These are phyloP conservation scores for Leishmania tarentolae DNA, from an alignment of 208 protist species.

Conservation along the genomic window DNA sequence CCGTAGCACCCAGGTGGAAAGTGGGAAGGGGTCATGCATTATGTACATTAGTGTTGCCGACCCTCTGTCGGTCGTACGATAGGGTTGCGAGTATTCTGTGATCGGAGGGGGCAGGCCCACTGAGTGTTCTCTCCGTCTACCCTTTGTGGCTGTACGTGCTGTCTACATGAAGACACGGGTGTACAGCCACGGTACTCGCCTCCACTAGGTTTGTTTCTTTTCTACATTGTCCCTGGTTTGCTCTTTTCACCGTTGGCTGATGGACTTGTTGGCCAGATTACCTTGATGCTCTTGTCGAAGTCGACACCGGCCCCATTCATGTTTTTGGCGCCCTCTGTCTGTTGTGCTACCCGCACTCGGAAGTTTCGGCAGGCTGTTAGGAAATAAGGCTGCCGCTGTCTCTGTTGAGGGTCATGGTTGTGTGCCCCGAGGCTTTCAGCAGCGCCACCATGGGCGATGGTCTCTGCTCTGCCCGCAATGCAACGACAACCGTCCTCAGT, in stretches of 20 bases:
- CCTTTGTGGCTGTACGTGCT: not conserved
- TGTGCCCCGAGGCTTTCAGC: not conserved
- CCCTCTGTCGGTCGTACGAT: not conserved
- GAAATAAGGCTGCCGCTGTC: not conserved
- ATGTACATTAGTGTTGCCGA: constrained; percentile 1
- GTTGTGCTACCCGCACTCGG: not conserved
- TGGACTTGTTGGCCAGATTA: not conserved
- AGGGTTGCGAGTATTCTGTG: not conserved
- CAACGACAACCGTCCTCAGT: not conserved
- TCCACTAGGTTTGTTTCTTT: not conserved
- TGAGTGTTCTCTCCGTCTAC: not conserved
- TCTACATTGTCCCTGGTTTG: not conserved
- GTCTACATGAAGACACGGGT: not conserved
- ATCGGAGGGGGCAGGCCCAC: not conserved
- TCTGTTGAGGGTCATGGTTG: not conserved
- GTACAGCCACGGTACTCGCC: not conserved
- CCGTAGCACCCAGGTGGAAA: not conserved
- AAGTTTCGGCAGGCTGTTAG: not conserved
- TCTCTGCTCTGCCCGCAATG: not conserved
- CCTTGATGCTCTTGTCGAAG: not conserved
- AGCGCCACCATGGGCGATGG: not conserved
- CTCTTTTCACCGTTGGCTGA: not conserved
- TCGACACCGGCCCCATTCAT: not conserved
- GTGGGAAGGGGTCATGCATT: not conserved
- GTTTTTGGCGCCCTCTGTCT: not conserved